Conservation (phyloP, 2,329 filamentous ascomycete species). For the Hysterium pulicare region DNA sequence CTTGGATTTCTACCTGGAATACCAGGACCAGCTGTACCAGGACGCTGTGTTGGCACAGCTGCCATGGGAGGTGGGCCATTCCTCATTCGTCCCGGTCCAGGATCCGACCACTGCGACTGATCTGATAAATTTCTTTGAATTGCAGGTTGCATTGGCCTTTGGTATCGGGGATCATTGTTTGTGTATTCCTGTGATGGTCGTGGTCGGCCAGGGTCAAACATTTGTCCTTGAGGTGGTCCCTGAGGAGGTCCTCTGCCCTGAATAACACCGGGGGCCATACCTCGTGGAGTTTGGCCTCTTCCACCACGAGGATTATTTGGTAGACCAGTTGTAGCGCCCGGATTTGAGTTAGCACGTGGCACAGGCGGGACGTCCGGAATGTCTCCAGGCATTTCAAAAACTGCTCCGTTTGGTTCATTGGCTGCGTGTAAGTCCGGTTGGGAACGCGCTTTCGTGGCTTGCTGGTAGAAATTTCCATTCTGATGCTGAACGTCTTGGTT, state of each 20-base stretch:
- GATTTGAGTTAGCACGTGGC: slow-evolving; percentile 46
- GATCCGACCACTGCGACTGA: slow-evolving; percentile 35
- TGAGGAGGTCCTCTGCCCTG: slow-evolving; percentile 12
- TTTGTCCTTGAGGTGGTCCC: slow-evolving; percentile 18
- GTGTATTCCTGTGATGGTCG: slow-evolving; percentile 3
- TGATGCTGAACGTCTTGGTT: slow-evolving; percentile 8
- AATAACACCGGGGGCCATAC: slow-evolving; percentile 16
- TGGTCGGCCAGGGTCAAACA: too few relatives aligned
- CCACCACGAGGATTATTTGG: slow-evolving; percentile 26
- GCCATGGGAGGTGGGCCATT: slow-evolving; percentile 24
- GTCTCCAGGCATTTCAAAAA: slow-evolving; percentile 71
- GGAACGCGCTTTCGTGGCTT: slow-evolving; percentile 59
- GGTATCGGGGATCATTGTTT: slow-evolving; percentile 27
- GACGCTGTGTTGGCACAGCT: slow-evolving; percentile 24
- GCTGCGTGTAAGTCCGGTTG: slow-evolving; percentile 57
- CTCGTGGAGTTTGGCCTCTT: slow-evolving; percentile 22
- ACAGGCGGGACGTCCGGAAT: slow-evolving; percentile 49
- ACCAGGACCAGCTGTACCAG: slow-evolving; percentile 29
- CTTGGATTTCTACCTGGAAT: slow-evolving; percentile 22
- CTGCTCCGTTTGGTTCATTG: slow-evolving; percentile 29
- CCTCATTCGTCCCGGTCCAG: slow-evolving; percentile 28
- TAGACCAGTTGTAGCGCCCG: slow-evolving; percentile 19
- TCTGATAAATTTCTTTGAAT: slow-evolving; percentile 32
- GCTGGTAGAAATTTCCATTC: slow-evolving; percentile 24
- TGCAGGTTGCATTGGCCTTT: slow-evolving; percentile 21